Conservation (phyloP, 192 early-diverging fungal species). For the Backusella luteola region DNA sequence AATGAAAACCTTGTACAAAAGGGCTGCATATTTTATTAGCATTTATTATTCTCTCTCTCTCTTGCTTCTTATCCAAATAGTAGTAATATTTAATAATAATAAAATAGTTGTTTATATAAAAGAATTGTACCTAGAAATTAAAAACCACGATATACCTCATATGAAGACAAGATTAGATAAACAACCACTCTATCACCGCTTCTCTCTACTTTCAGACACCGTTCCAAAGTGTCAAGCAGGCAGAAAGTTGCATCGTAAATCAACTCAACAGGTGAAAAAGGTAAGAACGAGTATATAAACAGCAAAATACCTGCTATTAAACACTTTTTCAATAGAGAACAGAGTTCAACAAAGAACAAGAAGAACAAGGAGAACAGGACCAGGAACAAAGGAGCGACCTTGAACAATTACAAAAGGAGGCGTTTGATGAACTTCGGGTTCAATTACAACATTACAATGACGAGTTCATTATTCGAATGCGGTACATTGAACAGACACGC, state of each 20-base stretch:
- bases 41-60: background rate
- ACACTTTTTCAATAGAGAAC: background rate
- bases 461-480: background rate
- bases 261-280: background rate
- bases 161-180: conserved; percentile 5
- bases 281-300: background rate
- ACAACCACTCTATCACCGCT: background rate
- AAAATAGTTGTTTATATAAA: too few species aligned
- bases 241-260: background rate
- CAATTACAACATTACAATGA: conserved; percentile 5
- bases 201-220: background rate
- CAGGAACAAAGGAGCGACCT: background rate
- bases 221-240: background rate
- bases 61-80: background rate
- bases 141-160: background rate
- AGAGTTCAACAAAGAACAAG: background rate
- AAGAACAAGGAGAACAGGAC: background rate
- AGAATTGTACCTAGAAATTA: background rate
- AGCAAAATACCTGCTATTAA: background rate
- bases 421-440: background rate
- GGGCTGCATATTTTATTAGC: too few species aligned
- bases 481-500: background rate
- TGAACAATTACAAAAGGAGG: background rate
- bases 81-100: too few species aligned
- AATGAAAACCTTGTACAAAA: background rate